Evolutionary conservation across 306 rosid species (phyloP).

Genomic region (Prunus padus): DNA sequence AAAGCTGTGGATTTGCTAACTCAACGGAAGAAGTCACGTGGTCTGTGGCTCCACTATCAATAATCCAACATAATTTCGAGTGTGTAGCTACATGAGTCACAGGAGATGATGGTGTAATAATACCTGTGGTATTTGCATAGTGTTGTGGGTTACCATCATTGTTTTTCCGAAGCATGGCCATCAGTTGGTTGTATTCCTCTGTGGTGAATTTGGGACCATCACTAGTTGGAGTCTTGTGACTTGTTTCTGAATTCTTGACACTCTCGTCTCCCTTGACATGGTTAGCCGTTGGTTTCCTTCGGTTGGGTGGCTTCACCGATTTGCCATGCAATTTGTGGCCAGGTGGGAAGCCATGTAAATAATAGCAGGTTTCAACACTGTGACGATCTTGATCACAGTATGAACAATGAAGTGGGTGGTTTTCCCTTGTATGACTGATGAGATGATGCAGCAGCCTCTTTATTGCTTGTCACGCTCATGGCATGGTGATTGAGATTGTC

Average conservation of each 20-base stretch:
- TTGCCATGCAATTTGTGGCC: neutral
- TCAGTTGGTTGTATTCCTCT: neutral
- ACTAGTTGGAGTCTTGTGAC: neutral
- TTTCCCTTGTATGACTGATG: too few relatives aligned
- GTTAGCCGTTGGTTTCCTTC: too few relatives aligned
- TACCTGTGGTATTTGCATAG: neutral
- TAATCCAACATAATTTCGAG: too few relatives aligned
- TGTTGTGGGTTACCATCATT: neutral
- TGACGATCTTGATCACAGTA: too few relatives aligned
- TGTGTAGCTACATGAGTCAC: too few relatives aligned
- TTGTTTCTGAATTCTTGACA: neutral
- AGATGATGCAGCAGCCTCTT: too few relatives aligned
- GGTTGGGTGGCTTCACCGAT: neutral
- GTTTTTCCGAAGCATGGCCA: neutral
- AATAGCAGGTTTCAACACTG: neutral
- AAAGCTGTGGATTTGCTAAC: too few relatives aligned
- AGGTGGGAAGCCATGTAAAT: neutral
- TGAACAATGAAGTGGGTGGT: too few relatives aligned
- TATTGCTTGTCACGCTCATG: too few relatives aligned
- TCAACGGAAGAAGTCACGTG: neutral
- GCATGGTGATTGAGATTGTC: too few relatives aligned
- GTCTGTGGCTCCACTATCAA: neutral
- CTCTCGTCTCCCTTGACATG: neutral
- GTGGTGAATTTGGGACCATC: neutral
- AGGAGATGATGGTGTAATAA: too few relatives aligned